Base-by-base conservation (phyloP, 345 rosid species). In the Populus alba region DNA sequence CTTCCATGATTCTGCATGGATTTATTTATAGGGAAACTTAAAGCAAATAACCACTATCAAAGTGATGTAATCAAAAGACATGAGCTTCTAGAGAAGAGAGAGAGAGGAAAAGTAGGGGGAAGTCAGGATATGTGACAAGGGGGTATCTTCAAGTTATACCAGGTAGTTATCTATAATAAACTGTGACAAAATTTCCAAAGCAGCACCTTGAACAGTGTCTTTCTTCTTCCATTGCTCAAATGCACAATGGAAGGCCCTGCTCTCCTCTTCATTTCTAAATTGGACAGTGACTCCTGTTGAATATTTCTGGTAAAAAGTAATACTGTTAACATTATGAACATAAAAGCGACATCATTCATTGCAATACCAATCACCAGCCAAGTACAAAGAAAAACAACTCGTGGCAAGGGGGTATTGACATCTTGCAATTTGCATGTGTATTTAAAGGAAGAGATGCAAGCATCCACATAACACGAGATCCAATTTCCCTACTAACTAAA, bases 141-240 rank as follows among this genome's bases (percentile, higher is more conserved):
- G 70, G 68, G 45, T 45, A 57, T 17, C 43, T 62, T 57, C n/a
- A 27, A 6, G 63, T 61, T 7, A 68, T 23, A 70, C 22, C 67
- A 71, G 35, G 27, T 49, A 38, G 67, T 15, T 70, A 78, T 75
- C 62, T 27, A 51, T 22, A 59, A 68, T 18, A 71, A 78, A 76
- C 79, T 22, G 78, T 71, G 66, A 81, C 75, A 71, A 78, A 37
- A 72, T 73, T 45, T 77, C 69, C 78, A 86, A 81, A 79, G 76
- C 29, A 85, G 86, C 81, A 96, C 98, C 98, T 89, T 83, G 86
- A 86, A 72, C 81, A 85, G 29, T 74, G 79, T 63, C 82, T 79
- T 87, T 86, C 73, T 87, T 87, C 89, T 89, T 91, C 98, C 92
- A 94, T 85, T 89, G 94, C 83, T 91, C 91, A 83, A 94, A 91